These are phyloP conservation scores for Solanum hybrid DNA, from an alignment of 305 asterid species.

Conservation along the genomic window DNA sequence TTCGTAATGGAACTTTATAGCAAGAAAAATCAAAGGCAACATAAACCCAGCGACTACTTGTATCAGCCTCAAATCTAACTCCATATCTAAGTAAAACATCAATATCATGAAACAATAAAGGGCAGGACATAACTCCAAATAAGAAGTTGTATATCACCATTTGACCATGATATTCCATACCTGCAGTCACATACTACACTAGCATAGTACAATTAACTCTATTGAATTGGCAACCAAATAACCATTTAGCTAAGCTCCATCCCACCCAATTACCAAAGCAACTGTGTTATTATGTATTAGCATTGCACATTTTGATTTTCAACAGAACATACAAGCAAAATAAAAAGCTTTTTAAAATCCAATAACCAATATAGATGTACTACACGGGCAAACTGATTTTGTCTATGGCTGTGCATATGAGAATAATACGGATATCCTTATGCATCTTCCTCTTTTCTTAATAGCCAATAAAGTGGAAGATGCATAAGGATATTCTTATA, in stretches of 20 bases:
- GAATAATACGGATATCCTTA: neutral
- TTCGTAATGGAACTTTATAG: neutral
- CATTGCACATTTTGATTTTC: neutral
- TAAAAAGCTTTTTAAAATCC: neutral
- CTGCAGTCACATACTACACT: neutral
- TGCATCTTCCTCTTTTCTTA: neutral
- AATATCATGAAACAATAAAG: neutral
- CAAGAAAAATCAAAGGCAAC: neutral
- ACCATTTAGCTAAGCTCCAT: neutral
- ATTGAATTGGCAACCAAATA: neutral
- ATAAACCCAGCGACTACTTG: neutral
- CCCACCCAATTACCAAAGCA: neutral
- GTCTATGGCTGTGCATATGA: neutral
- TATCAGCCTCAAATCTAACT: neutral
- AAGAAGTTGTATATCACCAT: neutral
- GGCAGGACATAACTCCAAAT: neutral
- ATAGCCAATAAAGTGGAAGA: neutral
- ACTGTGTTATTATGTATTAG: neutral
- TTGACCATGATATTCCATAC: neutral
- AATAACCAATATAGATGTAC: neutral
- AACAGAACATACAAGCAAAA: neutral
- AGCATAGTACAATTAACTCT: neutral
- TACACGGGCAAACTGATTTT: neutral
- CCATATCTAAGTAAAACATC: neutral
- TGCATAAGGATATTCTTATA: neutral